Conservation (phyloP, 2,329 filamentous ascomycete genomes). For the Akanthomyces lecanii region DNA sequence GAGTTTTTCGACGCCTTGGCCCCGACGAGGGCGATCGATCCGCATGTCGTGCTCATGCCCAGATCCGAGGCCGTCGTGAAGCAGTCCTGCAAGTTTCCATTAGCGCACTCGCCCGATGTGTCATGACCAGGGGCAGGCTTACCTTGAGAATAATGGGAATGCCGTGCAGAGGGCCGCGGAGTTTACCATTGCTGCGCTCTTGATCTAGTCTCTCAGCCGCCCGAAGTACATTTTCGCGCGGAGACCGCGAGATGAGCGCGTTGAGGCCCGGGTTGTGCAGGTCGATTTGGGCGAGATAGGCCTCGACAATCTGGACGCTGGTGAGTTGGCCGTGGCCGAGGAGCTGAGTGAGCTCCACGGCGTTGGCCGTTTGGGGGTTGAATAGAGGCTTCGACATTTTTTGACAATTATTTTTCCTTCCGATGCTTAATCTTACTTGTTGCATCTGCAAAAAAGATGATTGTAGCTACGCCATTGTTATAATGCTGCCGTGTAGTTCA, state of each 20-base stretch:
- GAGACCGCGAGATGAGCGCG: slow-evolving; percentile 17
- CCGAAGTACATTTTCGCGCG: slow-evolving; percentile 10
- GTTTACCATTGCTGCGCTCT: slow-evolving; percentile 21
- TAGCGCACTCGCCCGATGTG: too few species aligned
- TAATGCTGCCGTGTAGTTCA: not conserved
- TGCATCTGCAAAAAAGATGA: too few species aligned
- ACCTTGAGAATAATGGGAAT: slow-evolving; percentile 26
- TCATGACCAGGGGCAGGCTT: not conserved
- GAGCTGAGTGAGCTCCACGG: slow-evolving; percentile 9
- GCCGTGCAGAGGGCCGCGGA: slow-evolving; percentile 23
- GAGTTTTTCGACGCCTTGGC: slow-evolving; percentile 17
- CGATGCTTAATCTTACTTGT: too few species aligned
- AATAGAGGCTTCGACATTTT: not conserved
- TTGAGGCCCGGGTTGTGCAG: slow-evolving; percentile 17
- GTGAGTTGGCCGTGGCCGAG: slow-evolving; percentile 6
- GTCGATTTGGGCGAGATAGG: slow-evolving; percentile 19
- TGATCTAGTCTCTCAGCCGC: slow-evolving; percentile 20
- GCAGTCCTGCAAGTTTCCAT: slow-evolving; percentile 16
- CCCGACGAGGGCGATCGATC: slow-evolving; percentile 20
- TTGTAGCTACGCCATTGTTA: not conserved
- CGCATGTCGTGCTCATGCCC: slow-evolving; percentile 23
- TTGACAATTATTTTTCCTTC: not conserved
- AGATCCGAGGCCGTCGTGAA: slow-evolving; percentile 19
- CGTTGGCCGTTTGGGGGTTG: slow-evolving; percentile 9
- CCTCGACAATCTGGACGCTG: slow-evolving; percentile 13